Base-by-base conservation (phyloP, 1,284 basidiomycete genomes). In the Pascua sp. region DNA sequence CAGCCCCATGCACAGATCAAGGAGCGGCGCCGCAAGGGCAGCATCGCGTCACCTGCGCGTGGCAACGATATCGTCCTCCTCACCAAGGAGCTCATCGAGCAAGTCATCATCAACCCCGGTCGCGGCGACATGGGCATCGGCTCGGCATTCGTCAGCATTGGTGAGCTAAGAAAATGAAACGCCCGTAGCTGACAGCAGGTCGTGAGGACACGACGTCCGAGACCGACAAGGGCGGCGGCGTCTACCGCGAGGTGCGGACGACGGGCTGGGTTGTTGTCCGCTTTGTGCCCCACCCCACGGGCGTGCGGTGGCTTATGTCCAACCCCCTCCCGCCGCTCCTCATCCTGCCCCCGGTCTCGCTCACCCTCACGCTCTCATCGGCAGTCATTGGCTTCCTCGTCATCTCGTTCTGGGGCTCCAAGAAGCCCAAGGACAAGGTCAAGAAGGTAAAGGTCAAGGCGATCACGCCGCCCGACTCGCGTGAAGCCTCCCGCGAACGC, bases 201-300 rank as follows among this genome's bases (percentile, higher is more conserved):
- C 65, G 72, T 49, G 74, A 72, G 53, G 73, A 73, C 53, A 59
- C 64, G 50, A 60, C 64, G 44, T 51, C 47, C 12, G 69, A 72
- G 11, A 45, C 46, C 32, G 24, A 32, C 24, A 46, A 42, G 11
- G 45, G 36, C 0, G 53, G 45, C 10, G 18, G 37, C 4, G 63
- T 60, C 53, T 57, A 64, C 49, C 62, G 60, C 41, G 76, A 78
- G 57, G 71, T 78, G 11, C 66, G 67, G 32, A 78, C 76, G 24
- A 77, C 75, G 0, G 76, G 76, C 39, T 78, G 75, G 75, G 75
- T 78, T 0, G 66, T 76, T 2, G 65, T 78, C 24, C 66, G 71
- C 17, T 75, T 78, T 50, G 64, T 68, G 8, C 75, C 75, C 11
- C 65, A 71, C 44, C 73, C 76, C 1, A 73, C 71, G 0, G 76